Evolutionary conservation across 768 basidiomycete species (phyloP).

Genomic region (Tremella mesenterica): DNA sequence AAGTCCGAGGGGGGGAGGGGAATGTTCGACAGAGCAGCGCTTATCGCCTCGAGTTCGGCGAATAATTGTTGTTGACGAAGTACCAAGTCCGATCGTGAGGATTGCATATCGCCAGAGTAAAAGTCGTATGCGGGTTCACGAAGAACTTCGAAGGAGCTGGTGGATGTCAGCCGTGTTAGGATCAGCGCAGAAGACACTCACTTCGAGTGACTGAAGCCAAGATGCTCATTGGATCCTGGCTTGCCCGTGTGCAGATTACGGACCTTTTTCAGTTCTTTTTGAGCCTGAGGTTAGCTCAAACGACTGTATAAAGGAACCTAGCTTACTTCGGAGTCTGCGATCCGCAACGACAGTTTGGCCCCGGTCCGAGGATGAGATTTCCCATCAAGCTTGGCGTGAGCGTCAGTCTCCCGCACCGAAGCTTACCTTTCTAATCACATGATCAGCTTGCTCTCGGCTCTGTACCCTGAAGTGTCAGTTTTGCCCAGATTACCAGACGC

Average conservation of each 20-base stretch:
- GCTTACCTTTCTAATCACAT: constrained; percentile 21
- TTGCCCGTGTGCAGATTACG: too few relatives aligned
- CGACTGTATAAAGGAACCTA: neutral
- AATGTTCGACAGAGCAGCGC: neutral
- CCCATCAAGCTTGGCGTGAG: constrained; percentile 19
- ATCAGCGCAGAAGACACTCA: too few relatives aligned
- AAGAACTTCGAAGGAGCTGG: too few relatives aligned
- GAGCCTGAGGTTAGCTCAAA: neutral
- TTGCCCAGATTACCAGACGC: neutral
- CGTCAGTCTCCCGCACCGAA: neutral
- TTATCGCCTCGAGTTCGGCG: too few relatives aligned
- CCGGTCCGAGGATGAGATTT: constrained; percentile 13
- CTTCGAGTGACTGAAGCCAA: too few relatives aligned
- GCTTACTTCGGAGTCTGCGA: constrained; percentile 31
- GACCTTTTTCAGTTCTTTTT: constrained; percentile 9
- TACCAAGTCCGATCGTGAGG: too few relatives aligned
- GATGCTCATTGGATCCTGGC: too few relatives aligned
- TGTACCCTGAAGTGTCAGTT: constrained; percentile 13
- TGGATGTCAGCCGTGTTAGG: too few relatives aligned
- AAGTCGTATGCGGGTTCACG: too few relatives aligned
- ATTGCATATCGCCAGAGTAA: too few relatives aligned
- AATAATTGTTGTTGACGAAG: too few relatives aligned
- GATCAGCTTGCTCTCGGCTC: constrained; percentile 23
- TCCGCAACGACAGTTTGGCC: constrained; percentile 19
- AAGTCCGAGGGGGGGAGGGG: neutral